phyloP scores from a whole-genome alignment of 2,329 filamentous ascomycete species.

The Phialocephala subalpina region DNA sequence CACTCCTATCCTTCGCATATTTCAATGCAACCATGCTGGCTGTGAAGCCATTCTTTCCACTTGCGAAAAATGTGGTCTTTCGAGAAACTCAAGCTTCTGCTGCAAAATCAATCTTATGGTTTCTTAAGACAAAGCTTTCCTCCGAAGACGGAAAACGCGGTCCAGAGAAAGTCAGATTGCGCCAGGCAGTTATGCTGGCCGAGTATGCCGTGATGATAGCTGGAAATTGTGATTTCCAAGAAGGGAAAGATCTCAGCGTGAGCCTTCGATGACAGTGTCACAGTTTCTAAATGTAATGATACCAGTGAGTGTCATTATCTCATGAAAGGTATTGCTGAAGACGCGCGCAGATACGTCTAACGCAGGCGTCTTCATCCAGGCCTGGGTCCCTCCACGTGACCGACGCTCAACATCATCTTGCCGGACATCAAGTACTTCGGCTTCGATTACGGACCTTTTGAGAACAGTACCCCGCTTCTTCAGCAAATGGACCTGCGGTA shows the following conservation, averaged over 20 bases:
- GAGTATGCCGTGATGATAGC: background rate
- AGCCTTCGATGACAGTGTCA: too few relatives aligned
- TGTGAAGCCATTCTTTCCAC: background rate
- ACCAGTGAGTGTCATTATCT: background rate
- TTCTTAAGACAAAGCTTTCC: background rate
- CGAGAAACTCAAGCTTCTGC: background rate
- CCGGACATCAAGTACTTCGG: background rate
- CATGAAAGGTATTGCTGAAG: too few relatives aligned
- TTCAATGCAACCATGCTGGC: background rate
- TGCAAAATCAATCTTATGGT: background rate
- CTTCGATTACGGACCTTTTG: background rate
- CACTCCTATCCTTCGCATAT: background rate
- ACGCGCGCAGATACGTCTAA: too few relatives aligned
- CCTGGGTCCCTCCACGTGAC: background rate
- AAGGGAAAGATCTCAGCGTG: too few relatives aligned
- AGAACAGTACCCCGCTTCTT: background rate
- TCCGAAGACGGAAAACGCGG: background rate
- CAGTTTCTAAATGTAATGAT: too few relatives aligned
- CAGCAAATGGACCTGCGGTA: background rate
- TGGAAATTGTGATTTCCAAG: background rate
- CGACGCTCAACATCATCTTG: background rate
- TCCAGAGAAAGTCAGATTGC: background rate
- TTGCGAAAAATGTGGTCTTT: background rate
- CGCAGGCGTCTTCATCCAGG: too few relatives aligned
- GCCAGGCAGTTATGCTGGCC: background rate